Evolutionary conservation across 1,139 yeast genomes (phyloP).

Genomic region (Candida frijolesensis): DNA sequence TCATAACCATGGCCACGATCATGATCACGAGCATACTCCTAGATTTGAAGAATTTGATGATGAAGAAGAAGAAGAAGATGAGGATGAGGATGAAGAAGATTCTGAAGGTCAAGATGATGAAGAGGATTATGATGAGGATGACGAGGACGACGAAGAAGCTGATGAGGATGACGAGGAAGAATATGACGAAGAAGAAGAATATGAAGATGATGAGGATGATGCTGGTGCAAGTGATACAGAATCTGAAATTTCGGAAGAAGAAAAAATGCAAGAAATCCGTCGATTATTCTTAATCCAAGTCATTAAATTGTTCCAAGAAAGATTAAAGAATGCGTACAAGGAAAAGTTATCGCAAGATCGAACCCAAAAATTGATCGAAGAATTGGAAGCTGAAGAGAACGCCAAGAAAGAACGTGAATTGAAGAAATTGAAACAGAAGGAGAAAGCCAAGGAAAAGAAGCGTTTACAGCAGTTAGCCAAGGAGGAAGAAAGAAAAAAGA

Average conservation of each 20-base stretch:
- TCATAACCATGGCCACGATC: slow-evolving; percentile 11
- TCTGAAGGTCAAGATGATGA: slow-evolving; percentile 22
- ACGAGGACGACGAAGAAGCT: slow-evolving; percentile 24
- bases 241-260: slow-evolving; percentile 58
- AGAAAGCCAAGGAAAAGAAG: slow-evolving; percentile 78
- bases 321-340: slow-evolving; percentile 71
- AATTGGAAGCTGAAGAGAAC: slow-evolving; percentile 75
- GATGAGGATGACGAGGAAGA: slow-evolving; percentile 30
- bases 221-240: slow-evolving; percentile 39
- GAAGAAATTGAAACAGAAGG: slow-evolving; percentile 71
- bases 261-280: slow-evolving; percentile 73
- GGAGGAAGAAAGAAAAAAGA: slow-evolving; percentile 68
- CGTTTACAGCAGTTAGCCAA: slow-evolving; percentile 67
- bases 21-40: slow-evolving; percentile 1
- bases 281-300: slow-evolving; percentile 74
- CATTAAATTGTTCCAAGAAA: slow-evolving; percentile 70
- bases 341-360: slow-evolving; percentile 76
- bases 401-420: slow-evolving; percentile 71
- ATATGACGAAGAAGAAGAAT: slow-evolving; percentile 35
- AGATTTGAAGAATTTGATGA: slow-evolving; percentile 19
- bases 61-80: slow-evolving; percentile 18
- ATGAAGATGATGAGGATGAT: slow-evolving; percentile 33
- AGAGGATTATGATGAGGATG: slow-evolving; percentile 13
- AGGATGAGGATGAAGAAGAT: slow-evolving; percentile 18
- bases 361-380: slow-evolving; percentile 71